phyloP scores from a whole-genome alignment of 768 basidiomycete genomes.

The Boletellus ananiceps region DNA sequence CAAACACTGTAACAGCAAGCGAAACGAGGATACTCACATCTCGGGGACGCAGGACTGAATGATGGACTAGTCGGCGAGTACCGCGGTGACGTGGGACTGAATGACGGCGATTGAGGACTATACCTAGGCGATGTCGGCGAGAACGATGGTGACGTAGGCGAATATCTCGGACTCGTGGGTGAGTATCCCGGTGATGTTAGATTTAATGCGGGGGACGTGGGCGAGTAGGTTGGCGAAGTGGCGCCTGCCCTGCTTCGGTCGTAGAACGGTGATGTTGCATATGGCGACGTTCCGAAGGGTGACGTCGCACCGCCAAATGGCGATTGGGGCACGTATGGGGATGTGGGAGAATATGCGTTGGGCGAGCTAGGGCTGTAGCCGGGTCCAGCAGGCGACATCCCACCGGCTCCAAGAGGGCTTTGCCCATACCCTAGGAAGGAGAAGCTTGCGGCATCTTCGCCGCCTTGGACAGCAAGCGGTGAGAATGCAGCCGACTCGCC shows the following conservation, averaged over 20 bases:
- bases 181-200: slow-evolving; percentile 72
- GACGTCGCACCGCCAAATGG: slow-evolving; percentile 81
- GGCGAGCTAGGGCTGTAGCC: slow-evolving; percentile 92
- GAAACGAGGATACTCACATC: slow-evolving; percentile 50
- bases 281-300: slow-evolving; percentile 76
- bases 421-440: slow-evolving; percentile 75
- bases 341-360: slow-evolving; percentile 83
- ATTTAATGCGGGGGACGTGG: slow-evolving; percentile 80
- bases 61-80: slow-evolving; percentile 89
- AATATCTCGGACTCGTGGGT: slow-evolving; percentile 75
- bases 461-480: slow-evolving; percentile 83
- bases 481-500: slow-evolving; percentile 91
- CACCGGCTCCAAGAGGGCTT: slow-evolving; percentile 78
- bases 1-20: neutral
- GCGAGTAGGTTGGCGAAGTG: slow-evolving; percentile 84
- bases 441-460: slow-evolving; percentile 78
- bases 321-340: slow-evolving; percentile 83
- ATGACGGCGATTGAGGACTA: slow-evolving; percentile 87
- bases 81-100: slow-evolving; percentile 84
- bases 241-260: slow-evolving; percentile 51
- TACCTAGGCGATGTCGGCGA: slow-evolving; percentile 83
- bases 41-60: slow-evolving; percentile 90
- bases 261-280: slow-evolving; percentile 83
- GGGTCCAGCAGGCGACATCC: slow-evolving; percentile 84
- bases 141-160: slow-evolving; percentile 79